Base-by-base conservation (phyloP, 2,329 filamentous ascomycete species). In the Cladosporium sp. region DNA sequence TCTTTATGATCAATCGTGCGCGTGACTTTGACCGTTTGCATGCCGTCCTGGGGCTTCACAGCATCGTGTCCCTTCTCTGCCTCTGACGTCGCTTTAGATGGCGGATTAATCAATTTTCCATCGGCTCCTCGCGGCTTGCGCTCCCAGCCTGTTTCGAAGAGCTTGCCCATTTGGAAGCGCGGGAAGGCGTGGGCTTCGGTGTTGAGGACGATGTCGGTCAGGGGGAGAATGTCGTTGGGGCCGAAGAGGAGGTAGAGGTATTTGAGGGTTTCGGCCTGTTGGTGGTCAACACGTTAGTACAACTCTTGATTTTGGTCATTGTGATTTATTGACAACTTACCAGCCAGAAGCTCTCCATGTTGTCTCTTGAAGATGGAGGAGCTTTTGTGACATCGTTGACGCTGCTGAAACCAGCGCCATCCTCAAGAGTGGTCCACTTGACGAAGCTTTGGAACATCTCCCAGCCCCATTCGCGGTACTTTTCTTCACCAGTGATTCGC, bases 271-370 rank as follows among this genome's bases (percentile, higher is more conserved):
- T 99, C 94, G 47, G 94, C 92, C 88, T 91, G 40, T n/a, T 28
- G 5, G 39, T 7, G 39, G 20, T 50, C 9, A n/a, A n/a, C n/a
- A n/a, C n/a, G n/a, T n/a, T n/a, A n/a, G n/a, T n/a, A n/a, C n/a
- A n/a, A n/a, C n/a, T n/a, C n/a, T n/a, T n/a, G n/a, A n/a, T n/a
- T n/a, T n/a, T n/a, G n/a, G n/a, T n/a, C n/a, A n/a, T n/a, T n/a
- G n/a, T n/a, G n/a, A n/a, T n/a, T n/a, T n/a, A n/a, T n/a, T n/a
- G n/a, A n/a, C 3, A 37, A 75, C 87, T 77, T 76, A 90, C 88
- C 79, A 99, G 83, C 94, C 94, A 99, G 76, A 97, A 97, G 71
- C 91, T 95, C 77, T 99, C 94, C 93, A 99, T 97, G 66, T 97
- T 97, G 74, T 99, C 93, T 60, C 85, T 81, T 45, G 79, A 77